Conservation (phyloP, 2,329 filamentous ascomycete species). For the Cylindrodendrum hubeiense region DNA sequence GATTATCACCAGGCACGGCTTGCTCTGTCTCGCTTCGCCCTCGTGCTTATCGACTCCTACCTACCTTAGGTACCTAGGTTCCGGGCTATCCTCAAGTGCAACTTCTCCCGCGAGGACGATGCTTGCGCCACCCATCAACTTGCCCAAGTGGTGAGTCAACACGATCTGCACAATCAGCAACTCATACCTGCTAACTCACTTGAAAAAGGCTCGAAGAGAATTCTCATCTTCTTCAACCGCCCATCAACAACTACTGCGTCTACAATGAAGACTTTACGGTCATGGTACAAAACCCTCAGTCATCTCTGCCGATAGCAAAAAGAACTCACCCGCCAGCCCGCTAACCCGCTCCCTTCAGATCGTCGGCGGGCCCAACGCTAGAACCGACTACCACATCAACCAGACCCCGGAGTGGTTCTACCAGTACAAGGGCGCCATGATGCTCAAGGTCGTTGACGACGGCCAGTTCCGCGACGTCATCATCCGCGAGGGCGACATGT, state of each 20-base stretch:
- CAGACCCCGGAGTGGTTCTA: conserved; percentile 98
- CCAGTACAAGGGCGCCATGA: conserved; percentile 93
- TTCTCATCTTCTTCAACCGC: conserved; percentile 90
- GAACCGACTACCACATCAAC: conserved; percentile 99
- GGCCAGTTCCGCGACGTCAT: conserved; percentile 83
- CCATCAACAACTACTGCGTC: conserved; percentile 97
- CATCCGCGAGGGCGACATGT: conserved; percentile 94
- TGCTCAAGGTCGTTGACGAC: conserved; percentile 88
- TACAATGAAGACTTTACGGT: conserved; percentile 87
- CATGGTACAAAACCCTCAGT: conserved; percentile 68
- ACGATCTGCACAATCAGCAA: neutral
- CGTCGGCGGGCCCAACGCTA: conserved; percentile 94
- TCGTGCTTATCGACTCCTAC: neutral
- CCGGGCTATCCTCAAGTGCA: neutral
- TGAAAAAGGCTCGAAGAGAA: conserved; percentile 85
- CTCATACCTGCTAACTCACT: conserved; percentile 23
- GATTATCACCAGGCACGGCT: neutral
- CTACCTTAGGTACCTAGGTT: neutral
- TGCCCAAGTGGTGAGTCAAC: conserved; percentile 68
- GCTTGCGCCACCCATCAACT: conserved; percentile 65
- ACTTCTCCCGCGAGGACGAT: conserved; percentile 47
- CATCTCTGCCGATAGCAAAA: neutral
- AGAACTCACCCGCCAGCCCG: neutral
- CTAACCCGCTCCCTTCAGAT: conserved; percentile 69
- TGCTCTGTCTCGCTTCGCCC: neutral